phyloP scores from a whole-genome alignment of 352 stramenopile species.

The Pseudoperonospora humuli region DNA sequence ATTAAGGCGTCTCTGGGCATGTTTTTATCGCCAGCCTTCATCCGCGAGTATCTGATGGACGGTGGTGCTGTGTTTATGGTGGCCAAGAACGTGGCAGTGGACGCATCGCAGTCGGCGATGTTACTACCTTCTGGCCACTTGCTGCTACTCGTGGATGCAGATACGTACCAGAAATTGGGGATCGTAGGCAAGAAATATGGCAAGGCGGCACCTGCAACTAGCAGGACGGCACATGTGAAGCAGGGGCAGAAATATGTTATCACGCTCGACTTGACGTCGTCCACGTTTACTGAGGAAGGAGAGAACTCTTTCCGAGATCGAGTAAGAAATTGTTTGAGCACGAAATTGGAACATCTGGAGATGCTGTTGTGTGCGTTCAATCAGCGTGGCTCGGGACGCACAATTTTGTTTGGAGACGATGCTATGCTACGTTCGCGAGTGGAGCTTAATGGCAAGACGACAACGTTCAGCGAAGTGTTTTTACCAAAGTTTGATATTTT shows the following conservation, averaged over 20 bases:
- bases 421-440: slow-evolving; percentile 48
- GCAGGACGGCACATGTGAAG: slow-evolving; percentile 16
- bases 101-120: slow-evolving; percentile 45
- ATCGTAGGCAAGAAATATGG: slow-evolving; percentile 63
- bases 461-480: slow-evolving; percentile 37
- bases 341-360: slow-evolving; percentile 44
- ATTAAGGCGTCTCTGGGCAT: slow-evolving; percentile 38
- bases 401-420: slow-evolving; percentile 64
- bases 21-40: slow-evolving; percentile 54
- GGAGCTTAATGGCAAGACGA: slow-evolving; percentile 45
- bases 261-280: slow-evolving; percentile 46
- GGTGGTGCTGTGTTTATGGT: slow-evolving; percentile 57
- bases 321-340: slow-evolving; percentile 36
- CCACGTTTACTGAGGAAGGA: slow-evolving; percentile 22
- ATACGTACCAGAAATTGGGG: slow-evolving; percentile 66
- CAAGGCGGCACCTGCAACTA: slow-evolving; percentile 14
- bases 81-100: slow-evolving; percentile 65
- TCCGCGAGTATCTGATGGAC: slow-evolving; percentile 47
- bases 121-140: slow-evolving; percentile 61
- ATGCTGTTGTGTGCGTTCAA: slow-evolving; percentile 78
- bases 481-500: slow-evolving; percentile 49
- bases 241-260: slow-evolving; percentile 52
- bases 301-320: slow-evolving; percentile 24
- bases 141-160: slow-evolving; percentile 50
- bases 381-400: slow-evolving; percentile 44